Conservation (phyloP, 2,329 filamentous ascomycete species). For the Dothideomycetidae sp. region DNA sequence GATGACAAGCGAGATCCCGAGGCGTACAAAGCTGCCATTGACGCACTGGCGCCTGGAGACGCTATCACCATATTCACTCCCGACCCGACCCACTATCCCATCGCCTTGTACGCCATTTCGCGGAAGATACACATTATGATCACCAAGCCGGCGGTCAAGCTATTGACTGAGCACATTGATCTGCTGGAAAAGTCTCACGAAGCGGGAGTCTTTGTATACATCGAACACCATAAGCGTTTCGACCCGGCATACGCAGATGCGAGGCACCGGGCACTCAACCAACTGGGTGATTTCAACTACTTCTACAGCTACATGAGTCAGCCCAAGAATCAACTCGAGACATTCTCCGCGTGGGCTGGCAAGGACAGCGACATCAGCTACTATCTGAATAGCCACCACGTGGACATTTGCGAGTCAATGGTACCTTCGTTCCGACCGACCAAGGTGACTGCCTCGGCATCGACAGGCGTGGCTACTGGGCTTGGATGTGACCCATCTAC, state of each 20-base stretch:
- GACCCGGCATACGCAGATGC: conserved; percentile 89
- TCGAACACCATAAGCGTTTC: conserved; percentile 95
- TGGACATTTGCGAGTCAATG: conserved; percentile 89
- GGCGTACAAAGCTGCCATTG: conserved; percentile 79
- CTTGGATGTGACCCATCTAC: conserved; percentile 69
- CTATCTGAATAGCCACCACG: conserved; percentile 89
- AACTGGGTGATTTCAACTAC: conserved; percentile 89
- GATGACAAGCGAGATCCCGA: conserved; percentile 62
- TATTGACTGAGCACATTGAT: conserved; percentile 61
- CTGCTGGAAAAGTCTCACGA: conserved; percentile 59
- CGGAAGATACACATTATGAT: conserved; percentile 79
- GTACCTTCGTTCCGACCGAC: conserved; percentile 66
- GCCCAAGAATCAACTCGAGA: conserved; percentile 80
- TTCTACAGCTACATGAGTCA: conserved; percentile 97
- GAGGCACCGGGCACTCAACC: conserved; percentile 53
- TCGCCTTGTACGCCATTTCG: conserved; percentile 83
- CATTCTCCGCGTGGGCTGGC: conserved; percentile 89
- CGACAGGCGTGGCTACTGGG: conserved; percentile 61
- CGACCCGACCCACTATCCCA: conserved; percentile 82
- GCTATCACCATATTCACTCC: conserved; percentile 95
- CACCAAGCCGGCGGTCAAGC: conserved; percentile 86
- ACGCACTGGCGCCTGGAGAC: conserved; percentile 64
- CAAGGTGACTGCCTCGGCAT: conserved; percentile 63
- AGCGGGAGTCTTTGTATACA: conserved; percentile 72
- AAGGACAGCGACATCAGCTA: conserved; percentile 88